Percentiles rank a stretch among this genome's conserved stretches.
Evolutionary conservation across 768 basidiomycete species (phyloP).

Genomic region (Pholiota conissans): DNA sequence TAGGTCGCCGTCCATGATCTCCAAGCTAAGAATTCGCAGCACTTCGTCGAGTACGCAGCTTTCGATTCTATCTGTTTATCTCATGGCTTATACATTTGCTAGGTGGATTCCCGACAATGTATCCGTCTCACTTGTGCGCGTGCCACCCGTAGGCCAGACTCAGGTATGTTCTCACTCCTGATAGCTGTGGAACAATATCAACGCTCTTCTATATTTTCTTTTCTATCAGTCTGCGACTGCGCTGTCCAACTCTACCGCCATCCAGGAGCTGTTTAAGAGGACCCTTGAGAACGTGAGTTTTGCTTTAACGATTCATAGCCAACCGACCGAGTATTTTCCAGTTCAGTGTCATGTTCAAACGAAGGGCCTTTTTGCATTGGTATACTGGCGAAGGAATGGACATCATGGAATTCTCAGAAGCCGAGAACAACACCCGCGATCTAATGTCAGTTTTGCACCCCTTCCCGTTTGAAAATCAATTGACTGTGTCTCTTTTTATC

Average conservation of each 20-base stretch:
- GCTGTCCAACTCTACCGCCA: conserved; percentile 76
- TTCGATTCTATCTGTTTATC: not conserved
- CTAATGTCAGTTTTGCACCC: conserved; percentile 58
- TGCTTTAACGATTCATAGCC: not conserved
- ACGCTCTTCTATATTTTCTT: conserved; percentile 10
- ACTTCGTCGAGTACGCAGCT: conserved; percentile 75
- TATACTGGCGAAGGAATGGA: conserved; percentile 94
- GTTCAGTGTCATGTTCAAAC: conserved; percentile 82
- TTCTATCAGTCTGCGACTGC: conserved; percentile 59
- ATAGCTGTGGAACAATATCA: conserved; percentile 4
- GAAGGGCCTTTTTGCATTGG: conserved; percentile 88
- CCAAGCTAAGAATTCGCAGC: conserved; percentile 70
- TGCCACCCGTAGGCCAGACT: conserved; percentile 79
- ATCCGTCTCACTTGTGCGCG: conserved; percentile 78
- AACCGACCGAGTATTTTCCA: conserved; percentile 24
- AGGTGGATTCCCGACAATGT: conserved; percentile 94
- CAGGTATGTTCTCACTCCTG: conserved; percentile 41
- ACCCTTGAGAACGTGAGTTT: conserved; percentile 55
- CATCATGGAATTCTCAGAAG: conserved; percentile 80
- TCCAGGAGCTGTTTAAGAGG: conserved; percentile 85
- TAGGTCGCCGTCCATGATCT: conserved; percentile 73
- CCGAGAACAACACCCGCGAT: conserved; percentile 81
- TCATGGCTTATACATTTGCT: not conserved
- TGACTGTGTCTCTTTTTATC: not conserved
- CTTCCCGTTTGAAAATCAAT: not conserved